Conservation (phyloP, 2,329 filamentous ascomycete species). For the Epichloe scottii region DNA sequence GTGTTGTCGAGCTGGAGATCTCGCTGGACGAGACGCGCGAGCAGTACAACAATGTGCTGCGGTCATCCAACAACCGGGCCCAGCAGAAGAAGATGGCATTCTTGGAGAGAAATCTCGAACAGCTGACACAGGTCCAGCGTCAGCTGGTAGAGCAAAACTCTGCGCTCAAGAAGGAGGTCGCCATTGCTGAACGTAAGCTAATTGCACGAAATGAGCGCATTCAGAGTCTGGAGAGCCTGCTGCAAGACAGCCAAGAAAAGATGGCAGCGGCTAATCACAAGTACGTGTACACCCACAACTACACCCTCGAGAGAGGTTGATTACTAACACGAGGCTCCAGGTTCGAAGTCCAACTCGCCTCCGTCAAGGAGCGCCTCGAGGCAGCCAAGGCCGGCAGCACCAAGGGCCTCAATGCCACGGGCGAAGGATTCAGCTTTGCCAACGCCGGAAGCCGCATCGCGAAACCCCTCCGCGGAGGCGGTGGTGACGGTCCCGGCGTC, state of each 20-base stretch:
- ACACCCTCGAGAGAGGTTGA: neutral
- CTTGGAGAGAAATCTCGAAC: constrained; percentile 93
- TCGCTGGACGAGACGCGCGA: constrained; percentile 93
- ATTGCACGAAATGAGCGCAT: constrained; percentile 96
- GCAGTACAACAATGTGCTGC: constrained; percentile 97
- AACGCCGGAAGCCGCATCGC: constrained; percentile 54
- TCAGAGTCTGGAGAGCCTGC: constrained; percentile 76
- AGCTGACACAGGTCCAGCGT: constrained; percentile 91
- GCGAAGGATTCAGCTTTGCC: constrained; percentile 60
- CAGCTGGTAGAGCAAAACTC: constrained; percentile 98
- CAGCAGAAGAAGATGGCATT: constrained; percentile 99
- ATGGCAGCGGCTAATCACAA: constrained; percentile 93
- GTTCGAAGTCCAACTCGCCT: constrained; percentile 92
- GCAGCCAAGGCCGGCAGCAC: constrained; percentile 87
- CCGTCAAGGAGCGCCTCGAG: constrained; percentile 95
- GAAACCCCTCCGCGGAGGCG: constrained; percentile 54
- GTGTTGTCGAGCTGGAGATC: constrained; percentile 96
- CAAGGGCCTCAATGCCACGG: constrained; percentile 59
- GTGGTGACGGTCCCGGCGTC: constrained; percentile 32
- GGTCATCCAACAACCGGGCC: constrained; percentile 92
- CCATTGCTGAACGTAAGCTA: constrained; percentile 93
- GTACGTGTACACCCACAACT: constrained; percentile 41
- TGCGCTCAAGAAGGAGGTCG: constrained; percentile 95
- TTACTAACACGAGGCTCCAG: constrained; percentile 31
- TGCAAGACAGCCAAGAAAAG: constrained; percentile 98